Evolutionary conservation across 1,284 basidiomycete species (phyloP), one percentile per base, ranked within the genome.

Genomic region (Sanghuangporus sanghuang): DNA sequence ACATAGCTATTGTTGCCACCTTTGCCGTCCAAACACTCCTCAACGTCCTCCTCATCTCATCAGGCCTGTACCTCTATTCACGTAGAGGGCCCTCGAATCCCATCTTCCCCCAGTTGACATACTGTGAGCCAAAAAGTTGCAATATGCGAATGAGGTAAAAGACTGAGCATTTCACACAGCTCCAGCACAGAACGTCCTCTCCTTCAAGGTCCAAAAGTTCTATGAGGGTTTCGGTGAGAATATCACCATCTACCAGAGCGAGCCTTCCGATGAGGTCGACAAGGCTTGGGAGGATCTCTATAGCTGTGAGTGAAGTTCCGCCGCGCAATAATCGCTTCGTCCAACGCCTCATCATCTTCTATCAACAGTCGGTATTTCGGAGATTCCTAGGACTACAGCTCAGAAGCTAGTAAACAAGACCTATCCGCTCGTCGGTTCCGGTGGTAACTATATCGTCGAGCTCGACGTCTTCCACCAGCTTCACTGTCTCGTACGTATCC

Each of bases 391-490:
- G 36, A 67, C 55, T 16, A 65, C 73, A 54, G 73, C 72, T 23
- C 50, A 65, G 16, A 62, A 68, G 16, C 67, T 75, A 14, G 68
- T 69, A 8, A 73, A 73, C 57, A 69, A 67, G 52, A 73, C 53
- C 53, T 54, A 54, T 38, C 53, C 53, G 32, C 27, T 54, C 32
- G 53, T 54, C 32, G 68, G 69, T 23, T 68, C 71, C 23, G 68
- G 70, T 11, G 68, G 66, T 6, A 67, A 74, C 40, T 74, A 52
- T 23, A 73, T 74, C 35, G 66, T 68, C 21, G 65, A 61, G 7
- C 54, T 74, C 2, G 72, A 73, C 44, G 70, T 74, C 6, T 75
- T 74, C 59, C 73, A 75, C 58, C 71, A 75, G 56, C 66, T 74
- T 23, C 73, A 74, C 63, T 73, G 72, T 55, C 66, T 74, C 32